Percentiles rank a stretch among this genome's conserved stretches.
Conservation (phyloP, 257 asterid genomes). For the Haberlea rhodopensis region DNA sequence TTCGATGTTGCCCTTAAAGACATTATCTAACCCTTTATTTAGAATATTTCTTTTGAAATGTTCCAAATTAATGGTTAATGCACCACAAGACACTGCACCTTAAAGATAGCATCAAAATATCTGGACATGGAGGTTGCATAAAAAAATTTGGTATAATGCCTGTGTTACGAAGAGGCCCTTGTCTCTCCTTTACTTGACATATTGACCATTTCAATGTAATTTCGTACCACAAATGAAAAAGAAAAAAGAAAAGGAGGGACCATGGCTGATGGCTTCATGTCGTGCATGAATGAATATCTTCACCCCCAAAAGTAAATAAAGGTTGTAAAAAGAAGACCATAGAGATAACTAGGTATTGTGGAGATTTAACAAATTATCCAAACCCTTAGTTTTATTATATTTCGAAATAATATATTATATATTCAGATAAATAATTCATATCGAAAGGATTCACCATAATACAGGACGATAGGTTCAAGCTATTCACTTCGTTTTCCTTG, state of each 20-base stretch:
- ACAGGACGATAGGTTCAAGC: too few relatives aligned
- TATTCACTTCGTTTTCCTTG: too few relatives aligned
- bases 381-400: neutral
- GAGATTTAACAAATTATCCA: neutral
- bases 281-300: neutral
- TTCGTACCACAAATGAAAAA: neutral
- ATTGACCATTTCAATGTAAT: neutral
- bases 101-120: neutral
- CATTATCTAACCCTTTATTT: too few relatives aligned
- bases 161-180: neutral
- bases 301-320: neutral
- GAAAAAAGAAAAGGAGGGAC: neutral
- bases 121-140: neutral
- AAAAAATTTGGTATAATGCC: neutral
- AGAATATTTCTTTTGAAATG: too few relatives aligned
- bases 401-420: too few relatives aligned
- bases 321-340: too few relatives aligned
- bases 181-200: conserved; percentile 16
- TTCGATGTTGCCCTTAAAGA: too few relatives aligned
- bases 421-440: too few relatives aligned
- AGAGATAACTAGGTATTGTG: neutral
- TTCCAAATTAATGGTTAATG: too few relatives aligned
- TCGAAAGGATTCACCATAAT: too few relatives aligned
- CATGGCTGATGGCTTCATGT: conserved; percentile 6
- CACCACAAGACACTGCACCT: too few relatives aligned